Evolutionary conservation across 2,329 filamentous ascomycete species (phyloP).

Genomic region (Phaeoacremonium minimum): DNA sequence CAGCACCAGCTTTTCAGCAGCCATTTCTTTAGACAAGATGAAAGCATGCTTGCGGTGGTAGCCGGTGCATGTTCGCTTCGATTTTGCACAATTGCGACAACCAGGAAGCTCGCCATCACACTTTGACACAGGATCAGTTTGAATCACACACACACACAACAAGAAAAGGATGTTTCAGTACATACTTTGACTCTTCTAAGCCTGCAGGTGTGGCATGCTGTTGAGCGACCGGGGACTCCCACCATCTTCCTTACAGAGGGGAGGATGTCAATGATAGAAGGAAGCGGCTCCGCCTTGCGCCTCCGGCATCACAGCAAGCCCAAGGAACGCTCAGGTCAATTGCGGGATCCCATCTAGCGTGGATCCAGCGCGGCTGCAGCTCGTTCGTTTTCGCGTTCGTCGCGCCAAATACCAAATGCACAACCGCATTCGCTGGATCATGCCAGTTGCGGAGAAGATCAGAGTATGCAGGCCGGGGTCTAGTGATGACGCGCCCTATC

Average conservation of each 20-base stretch:
- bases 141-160: background rate
- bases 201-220: constrained; percentile 6
- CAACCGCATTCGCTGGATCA: no score
- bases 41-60: constrained; percentile 13
- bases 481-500: no score
- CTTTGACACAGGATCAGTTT: constrained; percentile 3
- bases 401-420: no score
- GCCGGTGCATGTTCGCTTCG: constrained; percentile 15
- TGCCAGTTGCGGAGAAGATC: no score
- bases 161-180: background rate
- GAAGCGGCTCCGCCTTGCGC: background rate
- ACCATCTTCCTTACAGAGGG: constrained; percentile 3
- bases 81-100: constrained; percentile 15
- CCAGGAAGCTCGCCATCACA: constrained; percentile 12
- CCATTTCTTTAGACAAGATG: constrained; percentile 7
- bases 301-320: background rate
- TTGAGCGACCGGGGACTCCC: constrained; percentile 7
- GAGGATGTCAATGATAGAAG: no score
- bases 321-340: background rate
- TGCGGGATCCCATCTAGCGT: background rate
- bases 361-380: no score
- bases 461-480: no score
- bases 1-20: background rate
- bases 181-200: constrained; percentile 3
- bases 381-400: background rate